These are phyloP conservation scores for Gastrolobium villosum DNA, from an alignment of 306 rosid genomes.

Conservation along the genomic window DNA sequence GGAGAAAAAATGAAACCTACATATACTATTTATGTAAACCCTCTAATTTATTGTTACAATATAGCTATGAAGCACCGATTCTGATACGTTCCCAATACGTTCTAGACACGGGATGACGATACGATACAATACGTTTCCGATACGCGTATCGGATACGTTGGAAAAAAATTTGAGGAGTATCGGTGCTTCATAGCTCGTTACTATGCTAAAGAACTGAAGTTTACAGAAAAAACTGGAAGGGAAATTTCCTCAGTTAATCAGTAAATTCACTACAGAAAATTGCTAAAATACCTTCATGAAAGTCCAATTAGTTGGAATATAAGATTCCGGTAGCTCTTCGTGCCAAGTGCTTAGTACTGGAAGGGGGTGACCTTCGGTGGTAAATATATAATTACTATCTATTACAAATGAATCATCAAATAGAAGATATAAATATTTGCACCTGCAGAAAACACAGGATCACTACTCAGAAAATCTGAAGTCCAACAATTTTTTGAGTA, in stretches of 20 bases:
- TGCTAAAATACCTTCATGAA: slow-evolving; percentile 64
- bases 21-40: background rate
- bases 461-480: slow-evolving; percentile 28
- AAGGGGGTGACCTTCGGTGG: slow-evolving; percentile 96
- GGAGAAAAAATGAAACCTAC: background rate
- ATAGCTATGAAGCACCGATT: too few species aligned
- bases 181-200: too few species aligned
- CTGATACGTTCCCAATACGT: too few species aligned
- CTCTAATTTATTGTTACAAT: too few species aligned
- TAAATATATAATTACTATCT: slow-evolving; percentile 78
- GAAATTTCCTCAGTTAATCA: background rate
- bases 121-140: too few species aligned
- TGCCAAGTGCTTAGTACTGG: slow-evolving; percentile 91
- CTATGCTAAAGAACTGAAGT: background rate
- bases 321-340: slow-evolving; percentile 79
- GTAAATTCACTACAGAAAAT: slow-evolving; percentile 13
- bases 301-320: slow-evolving; percentile 78
- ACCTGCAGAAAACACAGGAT: slow-evolving; percentile 62
- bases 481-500: background rate
- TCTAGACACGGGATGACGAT: too few species aligned
- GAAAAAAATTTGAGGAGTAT: too few species aligned
- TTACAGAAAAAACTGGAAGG: background rate
- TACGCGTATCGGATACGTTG: too few species aligned
- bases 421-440: slow-evolving; percentile 92
- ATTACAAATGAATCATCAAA: slow-evolving; percentile 86